Conservation (phyloP, 345 rosid species). For the Lumnitzera littorea region DNA sequence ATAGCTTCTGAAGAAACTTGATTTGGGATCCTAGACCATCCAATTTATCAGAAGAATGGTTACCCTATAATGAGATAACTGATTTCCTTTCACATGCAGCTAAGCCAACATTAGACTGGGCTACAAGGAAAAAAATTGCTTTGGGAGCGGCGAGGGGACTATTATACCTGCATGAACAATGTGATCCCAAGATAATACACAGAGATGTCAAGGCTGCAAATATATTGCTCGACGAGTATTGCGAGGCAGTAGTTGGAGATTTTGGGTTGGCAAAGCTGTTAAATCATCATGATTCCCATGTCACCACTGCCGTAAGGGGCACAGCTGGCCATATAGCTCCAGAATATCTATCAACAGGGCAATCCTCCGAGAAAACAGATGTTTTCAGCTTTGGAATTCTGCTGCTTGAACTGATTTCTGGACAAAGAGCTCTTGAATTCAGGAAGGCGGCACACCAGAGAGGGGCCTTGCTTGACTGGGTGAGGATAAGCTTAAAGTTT, state of each 20-base stretch:
- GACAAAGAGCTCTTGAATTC: slow-evolving; percentile 78
- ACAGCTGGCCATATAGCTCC: slow-evolving; percentile 97
- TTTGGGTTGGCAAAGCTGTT: slow-evolving; percentile 88
- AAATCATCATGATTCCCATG: slow-evolving; percentile 83
- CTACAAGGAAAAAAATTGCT: slow-evolving; percentile 82
- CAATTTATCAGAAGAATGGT: too few species aligned
- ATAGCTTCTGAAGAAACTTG: too few species aligned
- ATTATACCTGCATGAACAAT: slow-evolving; percentile 87
- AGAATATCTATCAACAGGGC: slow-evolving; percentile 89
- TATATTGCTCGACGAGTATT: slow-evolving; percentile 76
- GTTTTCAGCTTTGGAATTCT: slow-evolving; percentile 94
- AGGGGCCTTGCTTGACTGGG: slow-evolving; percentile 94
- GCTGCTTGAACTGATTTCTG: slow-evolving; percentile 71
- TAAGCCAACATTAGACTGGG: slow-evolving; percentile 81
- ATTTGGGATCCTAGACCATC: neutral
- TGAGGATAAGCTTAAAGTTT: slow-evolving; percentile 21
- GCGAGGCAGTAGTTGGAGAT: slow-evolving; percentile 91
- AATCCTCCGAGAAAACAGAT: slow-evolving; percentile 95
- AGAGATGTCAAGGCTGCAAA: slow-evolving; percentile 97
- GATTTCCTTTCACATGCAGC: slow-evolving; percentile 21
- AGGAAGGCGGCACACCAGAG: slow-evolving; percentile 75
- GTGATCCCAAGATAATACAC: slow-evolving; percentile 96
- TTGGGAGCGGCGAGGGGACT: slow-evolving; percentile 93
- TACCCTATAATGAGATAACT: too few species aligned
- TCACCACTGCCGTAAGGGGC: slow-evolving; percentile 92